Evolutionary conservation across 306 rosid genomes (phyloP).

Genomic region (Castanospermum australe): DNA sequence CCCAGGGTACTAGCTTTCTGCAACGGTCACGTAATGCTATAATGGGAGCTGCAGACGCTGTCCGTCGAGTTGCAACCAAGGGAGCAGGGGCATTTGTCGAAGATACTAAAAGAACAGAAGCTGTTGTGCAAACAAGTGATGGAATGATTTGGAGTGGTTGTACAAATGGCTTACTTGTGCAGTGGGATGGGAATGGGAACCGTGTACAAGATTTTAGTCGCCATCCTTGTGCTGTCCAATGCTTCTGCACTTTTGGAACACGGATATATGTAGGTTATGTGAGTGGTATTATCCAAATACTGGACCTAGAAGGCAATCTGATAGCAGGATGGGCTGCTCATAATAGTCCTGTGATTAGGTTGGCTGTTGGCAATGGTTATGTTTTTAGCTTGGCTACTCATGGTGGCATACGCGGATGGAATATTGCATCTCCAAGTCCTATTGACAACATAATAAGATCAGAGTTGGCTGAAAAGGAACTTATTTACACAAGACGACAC

Average conservation of each 20-base stretch:
- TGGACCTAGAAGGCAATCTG: constrained; percentile 88
- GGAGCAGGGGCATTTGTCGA: constrained; percentile 95
- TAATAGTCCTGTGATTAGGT: constrained; percentile 78
- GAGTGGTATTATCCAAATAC: constrained; percentile 79
- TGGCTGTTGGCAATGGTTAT: constrained; percentile 65
- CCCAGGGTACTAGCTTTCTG: constrained; percentile 69
- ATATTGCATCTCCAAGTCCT: constrained; percentile 84
- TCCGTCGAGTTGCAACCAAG: constrained; percentile 90
- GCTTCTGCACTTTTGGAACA: constrained; percentile 81
- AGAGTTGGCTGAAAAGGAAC: constrained; percentile 75
- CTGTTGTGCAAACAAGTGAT: constrained; percentile 67
- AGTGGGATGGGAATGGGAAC: constrained; percentile 90
- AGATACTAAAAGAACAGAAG: constrained; percentile 79
- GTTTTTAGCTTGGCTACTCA: constrained; percentile 94
- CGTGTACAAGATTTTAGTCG: constrained; percentile 78
- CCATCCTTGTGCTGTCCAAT: constrained; percentile 77
- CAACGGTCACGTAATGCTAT: constrained; percentile 92
- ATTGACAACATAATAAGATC: constrained; percentile 64
- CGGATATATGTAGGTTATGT: constrained; percentile 79
- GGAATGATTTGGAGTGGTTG: constrained; percentile 98
- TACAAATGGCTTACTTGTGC: constrained; percentile 85
- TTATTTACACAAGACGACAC: constrained; percentile 59
- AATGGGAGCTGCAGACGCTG: constrained; percentile 98
- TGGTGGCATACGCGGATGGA: constrained; percentile 97
- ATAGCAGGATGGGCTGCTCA: constrained; percentile 93